Percentiles rank a stretch among this genome's conserved stretches.
phyloP scores from a whole-genome alignment of 2,329 filamentous ascomycete genomes.

The Stachybotrys echinatus region DNA sequence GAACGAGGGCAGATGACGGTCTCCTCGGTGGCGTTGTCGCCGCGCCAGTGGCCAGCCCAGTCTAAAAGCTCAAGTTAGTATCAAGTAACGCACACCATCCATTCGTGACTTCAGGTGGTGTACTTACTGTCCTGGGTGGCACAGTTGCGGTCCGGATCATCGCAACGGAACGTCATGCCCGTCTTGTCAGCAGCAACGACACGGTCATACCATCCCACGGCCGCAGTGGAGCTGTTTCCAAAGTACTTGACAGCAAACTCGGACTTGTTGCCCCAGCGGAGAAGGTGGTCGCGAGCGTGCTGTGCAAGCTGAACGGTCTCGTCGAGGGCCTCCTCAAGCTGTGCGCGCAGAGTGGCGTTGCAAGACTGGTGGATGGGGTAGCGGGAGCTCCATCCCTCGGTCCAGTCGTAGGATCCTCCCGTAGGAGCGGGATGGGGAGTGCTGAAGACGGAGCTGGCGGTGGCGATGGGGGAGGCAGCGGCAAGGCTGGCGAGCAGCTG shows the following conservation, averaged over 20 bases:
- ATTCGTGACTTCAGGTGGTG: background rate
- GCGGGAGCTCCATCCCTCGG: constrained; percentile 22
- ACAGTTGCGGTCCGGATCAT: constrained; percentile 64
- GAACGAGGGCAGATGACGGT: constrained; percentile 66
- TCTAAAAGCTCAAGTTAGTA: constrained; percentile 27
- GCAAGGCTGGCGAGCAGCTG: constrained; percentile 18
- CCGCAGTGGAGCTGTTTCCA: constrained; percentile 51
- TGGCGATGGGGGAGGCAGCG: constrained; percentile 20
- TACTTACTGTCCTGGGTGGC: constrained; percentile 35
- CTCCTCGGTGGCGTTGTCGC: constrained; percentile 57
- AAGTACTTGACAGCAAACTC: constrained; percentile 63
- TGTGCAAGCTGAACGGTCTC: constrained; percentile 53
- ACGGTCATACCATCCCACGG: constrained; percentile 58
- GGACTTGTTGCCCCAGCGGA: constrained; percentile 51
- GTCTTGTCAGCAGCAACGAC: constrained; percentile 53
- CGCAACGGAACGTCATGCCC: constrained; percentile 59
- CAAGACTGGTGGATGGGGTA: constrained; percentile 59
- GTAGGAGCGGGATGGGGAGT: constrained; percentile 11
- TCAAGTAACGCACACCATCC: too few species aligned
- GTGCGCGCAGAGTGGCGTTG: constrained; percentile 54
- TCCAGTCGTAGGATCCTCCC: constrained; percentile 23
- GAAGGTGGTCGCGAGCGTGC: constrained; percentile 59
- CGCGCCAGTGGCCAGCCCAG: constrained; percentile 65
- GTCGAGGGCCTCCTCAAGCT: constrained; percentile 50
- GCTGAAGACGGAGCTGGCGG: constrained; percentile 13